These are phyloP conservation scores for Blastobotrys arbuscula DNA, from an alignment of 1,139 yeast species.

Conservation along the genomic window DNA sequence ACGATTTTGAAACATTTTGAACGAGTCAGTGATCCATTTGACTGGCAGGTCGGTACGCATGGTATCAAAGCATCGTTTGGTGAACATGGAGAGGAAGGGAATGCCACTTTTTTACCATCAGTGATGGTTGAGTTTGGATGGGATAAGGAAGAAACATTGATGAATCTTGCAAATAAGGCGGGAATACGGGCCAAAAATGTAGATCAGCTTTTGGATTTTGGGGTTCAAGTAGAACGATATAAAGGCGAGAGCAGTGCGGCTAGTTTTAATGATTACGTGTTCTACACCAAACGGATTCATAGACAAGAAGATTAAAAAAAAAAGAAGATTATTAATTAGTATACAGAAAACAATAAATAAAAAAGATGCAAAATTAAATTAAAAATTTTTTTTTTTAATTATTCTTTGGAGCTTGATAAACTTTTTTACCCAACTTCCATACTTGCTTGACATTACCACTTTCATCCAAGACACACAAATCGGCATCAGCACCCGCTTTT, in stretches of 20 bases:
- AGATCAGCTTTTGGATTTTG: conserved; percentile 15
- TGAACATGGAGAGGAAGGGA: conserved; percentile 32
- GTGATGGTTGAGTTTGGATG: conserved; percentile 90
- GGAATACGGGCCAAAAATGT: conserved; percentile 36
- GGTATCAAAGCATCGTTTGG: conserved; percentile 63
- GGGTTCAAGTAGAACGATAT: conserved; percentile 30
- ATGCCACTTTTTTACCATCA: conserved; percentile 85
- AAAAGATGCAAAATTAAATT: neutral
- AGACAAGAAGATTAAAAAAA: neutral
- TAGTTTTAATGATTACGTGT: conserved; percentile 28
- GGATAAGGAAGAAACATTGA: conserved; percentile 66
- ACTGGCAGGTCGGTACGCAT: conserved; percentile 80
- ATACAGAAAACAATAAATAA: neutral
- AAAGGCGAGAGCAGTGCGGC: conserved; percentile 31
- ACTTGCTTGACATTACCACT: conserved; percentile 46
- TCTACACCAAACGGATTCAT: neutral
- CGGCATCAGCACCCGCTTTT: conserved; percentile 54
- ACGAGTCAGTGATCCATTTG: conserved; percentile 44
- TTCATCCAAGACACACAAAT: conserved; percentile 46
- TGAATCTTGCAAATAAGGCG: conserved; percentile 67
- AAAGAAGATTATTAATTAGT: neutral
- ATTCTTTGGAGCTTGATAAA: conserved; percentile 24
- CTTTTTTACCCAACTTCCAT: conserved; percentile 46
- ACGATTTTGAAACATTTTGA: conserved; percentile 63
- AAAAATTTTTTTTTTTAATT: neutral